Percentiles rank a stretch among this genome's conserved stretches.
These are phyloP conservation scores for Theobroma grandiflorum DNA, from an alignment of 441 rosid genomes.

Conservation along the genomic window DNA sequence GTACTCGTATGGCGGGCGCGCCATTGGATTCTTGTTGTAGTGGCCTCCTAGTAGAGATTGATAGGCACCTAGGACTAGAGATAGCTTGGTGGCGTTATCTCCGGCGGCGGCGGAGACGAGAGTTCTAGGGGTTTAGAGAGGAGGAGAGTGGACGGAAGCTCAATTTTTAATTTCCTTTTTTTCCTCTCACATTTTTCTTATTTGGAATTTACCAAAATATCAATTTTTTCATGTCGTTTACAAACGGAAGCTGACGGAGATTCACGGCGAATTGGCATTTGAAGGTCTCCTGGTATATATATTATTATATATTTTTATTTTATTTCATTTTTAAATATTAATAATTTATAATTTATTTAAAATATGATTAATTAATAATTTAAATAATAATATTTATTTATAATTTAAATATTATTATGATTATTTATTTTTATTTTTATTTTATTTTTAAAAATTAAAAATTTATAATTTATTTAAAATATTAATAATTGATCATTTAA, in stretches of 20 bases:
- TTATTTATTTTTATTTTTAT: no score
- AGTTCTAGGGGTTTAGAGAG: neutral
- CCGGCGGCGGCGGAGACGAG: neutral
- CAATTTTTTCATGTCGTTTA: neutral
- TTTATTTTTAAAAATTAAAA: no score
- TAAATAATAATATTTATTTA: no score
- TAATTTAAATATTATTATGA: no score
- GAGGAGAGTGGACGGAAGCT: neutral
- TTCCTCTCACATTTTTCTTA: neutral
- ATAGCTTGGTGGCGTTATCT: neutral
- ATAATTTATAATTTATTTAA: no score
- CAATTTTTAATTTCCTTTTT: neutral
- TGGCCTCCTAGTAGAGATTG: neutral
- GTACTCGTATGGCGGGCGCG: constrained; percentile 63
- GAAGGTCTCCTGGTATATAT: neutral
- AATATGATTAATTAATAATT: no score
- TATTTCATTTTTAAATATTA: no score
- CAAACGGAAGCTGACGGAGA: neutral
- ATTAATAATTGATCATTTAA: no score
- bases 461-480: no score
- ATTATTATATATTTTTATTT: no score
- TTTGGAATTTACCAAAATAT: neutral
- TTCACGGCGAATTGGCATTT: neutral
- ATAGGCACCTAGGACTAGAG: neutral
- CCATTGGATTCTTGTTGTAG: constrained; percentile 32